Evolutionary conservation across 768 basidiomycete species (phyloP), one percentile per base, ranked within the genome.

Genomic region (Boletus fagicola): DNA sequence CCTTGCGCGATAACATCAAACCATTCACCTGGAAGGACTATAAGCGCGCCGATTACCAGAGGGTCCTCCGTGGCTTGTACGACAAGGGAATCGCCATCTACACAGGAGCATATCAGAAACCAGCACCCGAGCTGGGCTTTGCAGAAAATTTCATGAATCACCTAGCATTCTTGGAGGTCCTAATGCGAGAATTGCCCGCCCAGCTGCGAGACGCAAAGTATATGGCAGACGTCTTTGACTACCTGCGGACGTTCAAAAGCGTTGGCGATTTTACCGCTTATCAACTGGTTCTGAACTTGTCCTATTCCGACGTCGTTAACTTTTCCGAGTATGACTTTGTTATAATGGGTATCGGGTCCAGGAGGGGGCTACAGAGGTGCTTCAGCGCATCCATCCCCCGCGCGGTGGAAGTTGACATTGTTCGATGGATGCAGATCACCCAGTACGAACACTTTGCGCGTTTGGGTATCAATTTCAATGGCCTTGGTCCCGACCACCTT

Each of bases 251-350:
- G 3, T 90, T 82, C 63, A 88, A 83, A 0, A 80, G 87, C 61
- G 83, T 91, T 81, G 90, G 85, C n/a, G 79, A 80, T 31, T 92
- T 92, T 69, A 83, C 80, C 36, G 78, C 85, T 0, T 88, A 84
- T 66, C 90, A 92, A 68, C 81, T 86, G 38, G 70, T 86, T 49
- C 69, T 86, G 49, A 80, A 80, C 57, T 73, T 87, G 24, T 80
- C 82, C 11, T 88, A 88, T 67, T 78, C 83, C 15, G 62, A 72
- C 5, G 67, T 84, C 31, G 67, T 89, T 54, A 79, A 84, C 63
- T 90, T 84, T 63, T 82, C 83, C 54, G 80, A 81, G 53, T 74
- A 83, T 62, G 88, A 90, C 65, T 88, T 90, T 64, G 87, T 88
- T 47, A 75, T 86, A 40, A 75, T 85, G 44, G 88, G 90, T 3